Evolutionary conservation across 176 grass and related monocot species (phyloP), one percentile per base, ranked within the genome.

Genomic region (Otatea glauca): DNA sequence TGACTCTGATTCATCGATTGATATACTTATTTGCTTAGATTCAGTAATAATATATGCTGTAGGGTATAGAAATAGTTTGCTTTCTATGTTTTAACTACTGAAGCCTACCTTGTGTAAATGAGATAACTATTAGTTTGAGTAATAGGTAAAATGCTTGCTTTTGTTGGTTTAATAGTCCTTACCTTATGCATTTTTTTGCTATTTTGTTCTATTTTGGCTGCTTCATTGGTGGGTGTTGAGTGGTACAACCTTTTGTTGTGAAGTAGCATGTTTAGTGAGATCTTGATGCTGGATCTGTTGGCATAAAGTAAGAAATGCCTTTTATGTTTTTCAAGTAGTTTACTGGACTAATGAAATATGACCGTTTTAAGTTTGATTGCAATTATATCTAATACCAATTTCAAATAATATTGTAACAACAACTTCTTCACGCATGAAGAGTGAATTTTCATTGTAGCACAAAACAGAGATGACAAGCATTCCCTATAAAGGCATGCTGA

Each of bases 341-440:
- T 59, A 70, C 51, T 74, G 18, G 55, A 60, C 16, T 39, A 81
- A 74, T 63, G 18, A 17, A 81, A 81, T 55, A 32, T 20, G 14
- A 63, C 14, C 63, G 4, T 20, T 78, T 15, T 78, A 39, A 62
- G 5, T 62, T 83, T 24, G 4, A 21, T 49, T 72, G 18, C 6
- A 63, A 25, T 53, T 79, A 65, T 45, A n/a, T 68, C 37, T 10
- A 38, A 47, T 72, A 15, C 2, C 67, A 62, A 5, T 62, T 83
- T 72, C 21, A 70, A 27, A 48, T 24, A 83, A 35, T 82, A 71
- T 17, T 63, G 15, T 61, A 74, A 39, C 69, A 63, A 17, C 16
- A 32, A 63, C 38, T 73, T 73, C 18, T 83, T 83, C 68, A 63
- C 7, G 43, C 69, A 83, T 47, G 53, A 56, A 83, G 18, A 20